Base-by-base conservation (phyloP, 495 filamentous ascomycete species). In the Cercophora samala region DNA sequence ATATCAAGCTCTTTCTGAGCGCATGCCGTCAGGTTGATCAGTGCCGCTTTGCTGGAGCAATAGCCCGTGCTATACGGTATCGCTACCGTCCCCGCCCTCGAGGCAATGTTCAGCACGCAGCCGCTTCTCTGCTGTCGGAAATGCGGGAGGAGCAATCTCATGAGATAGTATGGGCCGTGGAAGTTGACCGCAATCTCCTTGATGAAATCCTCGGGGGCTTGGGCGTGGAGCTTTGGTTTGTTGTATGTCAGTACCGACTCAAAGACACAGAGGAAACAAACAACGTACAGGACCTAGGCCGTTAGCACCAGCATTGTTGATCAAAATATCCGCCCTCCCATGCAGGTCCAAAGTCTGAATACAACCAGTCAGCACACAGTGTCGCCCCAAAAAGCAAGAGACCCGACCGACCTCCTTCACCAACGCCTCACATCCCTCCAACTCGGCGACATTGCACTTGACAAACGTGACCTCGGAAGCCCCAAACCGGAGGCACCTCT, bases 171-270 rank as follows among this genome's bases (percentile, higher is more conserved):
- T 0, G 75, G 80, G 25, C 84, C 82, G 72, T 85, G 80, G 73
- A 87, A 85, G 77, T 87, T 82, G 55, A 85, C 80, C 2, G 86
- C 84, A 5, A 86, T 83, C 73, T 85, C 84, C 4, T 81, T 81
- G 75, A 88, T 85, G 76, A 88, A 88, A 53, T 70, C 64, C 8
- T 53, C 23, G 0, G 75, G 74, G 18, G 68, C 63, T 54, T 76
- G 75, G 22, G 55, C 63, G 68, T 77, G 67, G 2, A 77, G 55
- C 73, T 72, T 4, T 62, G 22, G 9, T 3, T 2, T 21, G 51
- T 26, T 29, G n/a, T n/a, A n/a, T 22, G 4, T 56, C 53, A 56
- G 53, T 56, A 56, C 6, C 18, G 5, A 19, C 19, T 56, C 53
- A 54, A 3, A 26, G 24, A 25, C 4, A 18, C 13, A 61, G 19